Evolutionary conservation across 2,329 filamentous ascomycete genomes (phyloP), one percentile per base, ranked within the genome.

Genomic region (Reticulascus tulasneorum): DNA sequence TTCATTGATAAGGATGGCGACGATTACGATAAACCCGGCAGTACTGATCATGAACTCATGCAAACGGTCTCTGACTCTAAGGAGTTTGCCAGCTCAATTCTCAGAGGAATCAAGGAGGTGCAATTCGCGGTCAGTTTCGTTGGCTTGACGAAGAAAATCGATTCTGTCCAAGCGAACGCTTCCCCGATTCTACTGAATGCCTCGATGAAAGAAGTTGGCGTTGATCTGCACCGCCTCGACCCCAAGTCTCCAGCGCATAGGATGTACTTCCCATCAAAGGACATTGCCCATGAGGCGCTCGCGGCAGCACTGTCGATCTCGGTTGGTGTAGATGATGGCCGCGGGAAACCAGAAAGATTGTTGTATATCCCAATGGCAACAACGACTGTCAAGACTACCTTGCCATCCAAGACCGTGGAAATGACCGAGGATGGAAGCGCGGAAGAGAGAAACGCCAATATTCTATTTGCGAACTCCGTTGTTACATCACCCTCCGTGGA

Each of bases 351-450:
- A 1, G 88, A 96, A 56, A 82, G 91, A 35, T 75, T 98, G 39
- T 65, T 95, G 16, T 98, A 98, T 57, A 78, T 98, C 27, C 93
- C 93, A 1, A 97, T 98, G 93, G 86, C 91, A 15, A 98, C 93
- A 2, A 95, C 90, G 4, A 98, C 82, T 0, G 79, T 97, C 41
- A 88, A 91, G 58, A 97, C 93, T 0, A 98, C 94, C 0, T 66
- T 97, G 7, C 91, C 91, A 6, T 94, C 93, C 10, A 96, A 97
- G 61, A 94, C 90, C 0, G 82, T 98, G 9, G 85, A 91, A 55
- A 76, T 90, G 35, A 77, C 82, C 2, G 75, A 82, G 39, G 76
- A 84, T 22, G 83, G 84, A 13, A 79, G 83, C 47, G 82, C 78
- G 23, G 84, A 85, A 47, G 89, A 97, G 60, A 81, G 87, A 44